These are phyloP conservation scores for Yarrowia hollandica DNA, from an alignment of 805 yeast species.

Conservation along the genomic window DNA sequence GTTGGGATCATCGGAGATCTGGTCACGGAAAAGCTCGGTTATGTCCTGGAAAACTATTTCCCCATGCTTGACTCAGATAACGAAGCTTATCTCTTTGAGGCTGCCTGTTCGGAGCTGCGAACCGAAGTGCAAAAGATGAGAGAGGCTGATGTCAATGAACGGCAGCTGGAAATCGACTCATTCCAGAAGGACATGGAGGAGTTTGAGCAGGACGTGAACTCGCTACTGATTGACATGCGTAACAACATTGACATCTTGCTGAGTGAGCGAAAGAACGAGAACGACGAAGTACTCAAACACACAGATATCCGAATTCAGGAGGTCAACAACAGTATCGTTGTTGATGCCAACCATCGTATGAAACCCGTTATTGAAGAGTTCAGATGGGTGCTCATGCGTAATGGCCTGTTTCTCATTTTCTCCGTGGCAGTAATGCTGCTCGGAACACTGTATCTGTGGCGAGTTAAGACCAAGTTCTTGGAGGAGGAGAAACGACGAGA, in stretches of 20 bases:
- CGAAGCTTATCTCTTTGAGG: constrained; percentile 83
- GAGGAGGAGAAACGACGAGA: constrained; percentile 49
- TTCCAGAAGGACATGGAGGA: constrained; percentile 71
- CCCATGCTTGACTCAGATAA: constrained; percentile 73
- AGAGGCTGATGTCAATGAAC: constrained; percentile 65
- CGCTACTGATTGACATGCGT: constrained; percentile 56
- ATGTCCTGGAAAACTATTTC: constrained; percentile 42
- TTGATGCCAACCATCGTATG: constrained; percentile 76
- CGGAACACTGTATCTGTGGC: constrained; percentile 42
- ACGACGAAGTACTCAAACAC: constrained; percentile 68
- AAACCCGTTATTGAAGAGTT: constrained; percentile 83
- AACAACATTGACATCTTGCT: constrained; percentile 81
- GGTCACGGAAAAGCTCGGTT: constrained; percentile 41
- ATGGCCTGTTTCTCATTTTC: constrained; percentile 77
- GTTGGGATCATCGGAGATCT: constrained; percentile 48
- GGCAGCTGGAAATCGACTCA: constrained; percentile 63
- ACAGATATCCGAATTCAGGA: constrained; percentile 74
- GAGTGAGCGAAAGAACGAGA: constrained; percentile 82
- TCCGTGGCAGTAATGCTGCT: constrained; percentile 63
- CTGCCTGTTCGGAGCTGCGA: constrained; percentile 83
- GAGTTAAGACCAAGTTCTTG: constrained; percentile 75
- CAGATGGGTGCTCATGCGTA: constrained; percentile 89
- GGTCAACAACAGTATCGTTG: constrained; percentile 77
- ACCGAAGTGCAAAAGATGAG: constrained; percentile 75
- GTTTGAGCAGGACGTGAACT: constrained; percentile 74